Evolutionary conservation across 1,284 basidiomycete species (phyloP).

Genomic region (Moesziomyces sp.): DNA sequence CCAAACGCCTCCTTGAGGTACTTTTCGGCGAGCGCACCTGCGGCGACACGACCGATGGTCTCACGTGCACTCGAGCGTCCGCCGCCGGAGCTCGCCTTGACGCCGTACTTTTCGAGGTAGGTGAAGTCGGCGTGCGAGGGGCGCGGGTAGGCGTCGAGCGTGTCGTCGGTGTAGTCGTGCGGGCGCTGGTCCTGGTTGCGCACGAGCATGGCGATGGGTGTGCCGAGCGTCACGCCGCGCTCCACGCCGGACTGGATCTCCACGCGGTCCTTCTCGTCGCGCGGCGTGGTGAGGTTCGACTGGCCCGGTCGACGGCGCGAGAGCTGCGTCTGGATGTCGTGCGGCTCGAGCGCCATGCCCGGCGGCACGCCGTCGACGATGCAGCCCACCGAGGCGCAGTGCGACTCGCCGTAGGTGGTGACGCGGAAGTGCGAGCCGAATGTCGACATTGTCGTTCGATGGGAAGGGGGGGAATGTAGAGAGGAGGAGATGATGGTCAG

Average conservation of each 20-base stretch:
- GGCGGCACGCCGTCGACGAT: conserved; percentile 98
- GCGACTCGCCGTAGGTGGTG: conserved; percentile 97
- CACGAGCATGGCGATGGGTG: conserved; percentile 93
- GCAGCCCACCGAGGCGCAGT: conserved; percentile 95
- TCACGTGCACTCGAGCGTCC: conserved; percentile 94
- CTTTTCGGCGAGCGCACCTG: conserved; percentile 96
- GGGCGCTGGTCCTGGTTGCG: conserved; percentile 98
- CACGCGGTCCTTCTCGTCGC: conserved; percentile 96
- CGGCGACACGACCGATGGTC: conserved; percentile 96
- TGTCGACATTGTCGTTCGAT: conserved; percentile 79
- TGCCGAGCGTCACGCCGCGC: conserved; percentile 93
- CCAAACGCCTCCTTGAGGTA: conserved; percentile 89
- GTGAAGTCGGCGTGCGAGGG: conserved; percentile 99
- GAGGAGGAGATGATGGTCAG: neutral
- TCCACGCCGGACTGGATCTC: conserved; percentile 94
- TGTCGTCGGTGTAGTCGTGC: conserved; percentile 94
- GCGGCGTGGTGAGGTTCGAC: conserved; percentile 89
- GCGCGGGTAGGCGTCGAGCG: conserved; percentile 89
- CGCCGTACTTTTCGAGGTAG: conserved; percentile 95
- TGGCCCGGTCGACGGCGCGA: conserved; percentile 93
- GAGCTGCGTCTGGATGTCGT: conserved; percentile 91
- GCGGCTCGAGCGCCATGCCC: conserved; percentile 81
- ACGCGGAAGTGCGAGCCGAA: conserved; percentile 91
- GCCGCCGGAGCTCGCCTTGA: conserved; percentile 96
- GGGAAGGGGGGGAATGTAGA: neutral